Conservation (phyloP, 73 alveolate species). For the Uronychia setigera region DNA sequence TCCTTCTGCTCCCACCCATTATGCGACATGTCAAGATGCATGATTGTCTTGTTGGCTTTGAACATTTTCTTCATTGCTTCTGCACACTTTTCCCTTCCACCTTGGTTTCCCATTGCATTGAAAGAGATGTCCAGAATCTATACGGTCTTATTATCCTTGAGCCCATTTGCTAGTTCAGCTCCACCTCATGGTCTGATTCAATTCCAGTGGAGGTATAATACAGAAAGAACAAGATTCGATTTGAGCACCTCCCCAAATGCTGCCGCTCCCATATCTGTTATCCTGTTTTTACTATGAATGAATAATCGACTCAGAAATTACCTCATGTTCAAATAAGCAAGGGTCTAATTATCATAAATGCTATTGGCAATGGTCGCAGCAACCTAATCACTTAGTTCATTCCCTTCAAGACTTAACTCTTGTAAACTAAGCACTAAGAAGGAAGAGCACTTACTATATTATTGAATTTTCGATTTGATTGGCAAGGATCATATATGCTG, state of each 20-base stretch:
- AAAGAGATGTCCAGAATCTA: conserved; percentile 57
- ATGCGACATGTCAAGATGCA: conserved; percentile 61
- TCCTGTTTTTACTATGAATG: conserved; percentile 48
- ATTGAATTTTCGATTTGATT: conserved; percentile 18
- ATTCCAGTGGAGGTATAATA: conserved; percentile 41
- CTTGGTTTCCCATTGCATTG: conserved; percentile 45
- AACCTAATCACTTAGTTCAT: conserved; percentile 46
- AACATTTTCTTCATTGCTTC: conserved; percentile 43
- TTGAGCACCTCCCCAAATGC: conserved; percentile 27
- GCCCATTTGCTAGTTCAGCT: conserved; percentile 15
- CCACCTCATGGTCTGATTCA: conserved; percentile 36
- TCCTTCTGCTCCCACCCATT: conserved; percentile 34
- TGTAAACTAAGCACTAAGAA: conserved; percentile 3
- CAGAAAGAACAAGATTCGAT: conserved; percentile 18
- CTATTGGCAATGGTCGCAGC: conserved; percentile 16
- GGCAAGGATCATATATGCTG: conserved; percentile 1
- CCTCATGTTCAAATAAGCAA: conserved; percentile 18
- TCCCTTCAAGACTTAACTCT: conserved; percentile 54
- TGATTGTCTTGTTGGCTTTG: conserved; percentile 32
- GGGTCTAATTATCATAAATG: conserved; percentile 23
- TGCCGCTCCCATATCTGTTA: conserved; percentile 37
- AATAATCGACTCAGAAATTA: conserved; percentile 13
- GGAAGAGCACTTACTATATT: background rate
- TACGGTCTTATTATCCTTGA: conserved; percentile 5
- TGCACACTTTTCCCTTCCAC: conserved; percentile 27